Evolutionary conservation across 1,284 basidiomycete genomes (phyloP).

Genomic region (Trametes versicolor): DNA sequence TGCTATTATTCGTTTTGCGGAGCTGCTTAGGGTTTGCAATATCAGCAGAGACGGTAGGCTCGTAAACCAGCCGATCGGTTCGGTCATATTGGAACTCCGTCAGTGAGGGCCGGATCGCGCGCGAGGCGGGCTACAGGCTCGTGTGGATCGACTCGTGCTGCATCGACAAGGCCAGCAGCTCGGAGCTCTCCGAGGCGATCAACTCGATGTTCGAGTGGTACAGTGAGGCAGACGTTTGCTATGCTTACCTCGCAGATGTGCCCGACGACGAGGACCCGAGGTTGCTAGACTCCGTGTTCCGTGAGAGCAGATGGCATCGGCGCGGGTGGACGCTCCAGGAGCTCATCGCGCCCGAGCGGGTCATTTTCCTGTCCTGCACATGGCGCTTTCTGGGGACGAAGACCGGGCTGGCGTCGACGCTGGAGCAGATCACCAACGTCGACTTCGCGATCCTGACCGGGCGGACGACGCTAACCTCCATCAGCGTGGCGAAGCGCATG

Average conservation of each 20-base stretch:
- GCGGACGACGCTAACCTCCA: background rate
- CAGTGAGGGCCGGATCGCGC: background rate
- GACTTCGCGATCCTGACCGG: slow-evolving; percentile 1
- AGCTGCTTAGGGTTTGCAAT: no score
- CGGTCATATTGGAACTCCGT: no score
- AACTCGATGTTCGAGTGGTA: slow-evolving; percentile 3
- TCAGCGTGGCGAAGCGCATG: slow-evolving; percentile 1
- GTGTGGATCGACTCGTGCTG: slow-evolving; percentile 6
- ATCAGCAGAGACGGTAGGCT: no score
- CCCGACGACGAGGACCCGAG: background rate
- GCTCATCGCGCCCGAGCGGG: slow-evolving; percentile 13
- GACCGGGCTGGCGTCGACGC: background rate
- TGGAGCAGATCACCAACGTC: background rate
- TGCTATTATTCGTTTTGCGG: no score
- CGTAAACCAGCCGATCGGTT: no score
- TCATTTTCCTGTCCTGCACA: slow-evolving; percentile 5
- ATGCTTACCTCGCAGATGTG: background rate
- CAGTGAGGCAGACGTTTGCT: background rate
- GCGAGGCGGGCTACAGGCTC: slow-evolving; percentile 5
- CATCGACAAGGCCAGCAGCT: slow-evolving; percentile 1
- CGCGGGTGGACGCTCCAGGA: slow-evolving; percentile 11
- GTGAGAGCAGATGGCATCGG: background rate
- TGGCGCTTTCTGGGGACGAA: slow-evolving; percentile 13
- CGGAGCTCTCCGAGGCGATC: slow-evolving; percentile 5
- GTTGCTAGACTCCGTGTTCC: background rate